Percentiles rank a stretch among this genome's conserved stretches.
Conservation (phyloP, 441 rosid genomes). For the Bocquillonia castaneifolia region DNA sequence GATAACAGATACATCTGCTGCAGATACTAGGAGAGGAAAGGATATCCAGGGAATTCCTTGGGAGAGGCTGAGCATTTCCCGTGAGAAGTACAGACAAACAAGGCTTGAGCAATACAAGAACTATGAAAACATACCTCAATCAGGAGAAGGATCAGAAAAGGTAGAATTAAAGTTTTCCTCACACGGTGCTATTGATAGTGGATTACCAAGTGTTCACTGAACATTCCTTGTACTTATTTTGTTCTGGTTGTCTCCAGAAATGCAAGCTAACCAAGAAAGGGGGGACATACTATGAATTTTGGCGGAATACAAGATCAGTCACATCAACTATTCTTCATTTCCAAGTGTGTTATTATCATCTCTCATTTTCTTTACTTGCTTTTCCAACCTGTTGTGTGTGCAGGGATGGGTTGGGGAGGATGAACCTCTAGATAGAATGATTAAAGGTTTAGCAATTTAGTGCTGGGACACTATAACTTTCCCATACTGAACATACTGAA, state of each 20-base stretch:
- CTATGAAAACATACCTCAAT: conserved; percentile 71
- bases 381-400: background rate
- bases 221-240: background rate
- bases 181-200: background rate
- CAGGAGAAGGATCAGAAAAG: conserved; percentile 66
- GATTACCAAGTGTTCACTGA: background rate
- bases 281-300: conserved; percentile 37
- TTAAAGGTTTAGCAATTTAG: background rate
- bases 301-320: conserved; percentile 51
- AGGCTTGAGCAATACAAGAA: conserved; percentile 84
- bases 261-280: conserved; percentile 39
- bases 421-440: background rate
- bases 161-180: conserved; percentile 28
- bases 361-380: background rate
- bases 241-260: conserved; percentile 23
- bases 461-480: background rate
- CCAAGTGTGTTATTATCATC: conserved; percentile 29
- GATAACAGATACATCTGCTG: conserved; percentile 63
- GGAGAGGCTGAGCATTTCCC: conserved; percentile 79
- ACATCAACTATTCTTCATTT: conserved; percentile 53
- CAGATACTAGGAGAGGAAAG: conserved; percentile 76
- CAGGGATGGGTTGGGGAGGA: background rate
- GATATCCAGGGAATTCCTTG: conserved; percentile 96
- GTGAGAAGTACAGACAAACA: conserved; percentile 76
- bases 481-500: background rate